A percentile compares a stretch with the other conserved stretches of the same genome.
These are phyloP conservation scores for Annulohypoxylon maeteangense DNA, from an alignment of 495 filamentous ascomycete species.

Conservation along the genomic window DNA sequence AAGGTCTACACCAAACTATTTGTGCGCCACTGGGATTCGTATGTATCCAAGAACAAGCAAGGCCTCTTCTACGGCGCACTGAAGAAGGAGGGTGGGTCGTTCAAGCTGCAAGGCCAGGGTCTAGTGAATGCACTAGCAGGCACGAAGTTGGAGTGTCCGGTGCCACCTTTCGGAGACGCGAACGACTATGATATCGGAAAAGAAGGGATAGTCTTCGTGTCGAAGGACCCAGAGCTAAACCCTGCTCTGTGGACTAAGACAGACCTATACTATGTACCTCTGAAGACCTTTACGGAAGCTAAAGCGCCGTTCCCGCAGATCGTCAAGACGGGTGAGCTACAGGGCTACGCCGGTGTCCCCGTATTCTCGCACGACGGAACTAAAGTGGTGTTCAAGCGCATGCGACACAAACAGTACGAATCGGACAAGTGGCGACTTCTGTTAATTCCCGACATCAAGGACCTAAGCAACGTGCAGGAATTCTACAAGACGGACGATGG, in stretches of 20 bases:
- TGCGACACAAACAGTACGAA: conserved; percentile 86
- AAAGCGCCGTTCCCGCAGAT: conserved; percentile 57
- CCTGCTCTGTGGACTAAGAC: conserved; percentile 85
- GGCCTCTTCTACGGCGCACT: conserved; percentile 79
- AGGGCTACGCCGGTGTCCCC: conserved; percentile 80
- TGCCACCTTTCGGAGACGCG: conserved; percentile 65
- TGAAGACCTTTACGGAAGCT: conserved; percentile 66
- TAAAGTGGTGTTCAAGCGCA: conserved; percentile 81
- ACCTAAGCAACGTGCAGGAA: conserved; percentile 70
- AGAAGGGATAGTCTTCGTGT: conserved; percentile 78
- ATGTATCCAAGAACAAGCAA: conserved; percentile 73
- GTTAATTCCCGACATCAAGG: conserved; percentile 66
- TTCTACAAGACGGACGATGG: conserved; percentile 71
- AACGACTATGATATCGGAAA: conserved; percentile 67
- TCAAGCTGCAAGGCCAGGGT: conserved; percentile 51
- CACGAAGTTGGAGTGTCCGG: conserved; percentile 68
- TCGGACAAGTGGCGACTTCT: conserved; percentile 86
- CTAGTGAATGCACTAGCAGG: conserved; percentile 69
- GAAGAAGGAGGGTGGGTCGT: conserved; percentile 56
- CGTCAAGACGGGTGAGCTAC: conserved; percentile 60
- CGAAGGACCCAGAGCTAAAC: conserved; percentile 82
- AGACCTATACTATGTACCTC: conserved; percentile 76
- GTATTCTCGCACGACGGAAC: conserved; percentile 79
- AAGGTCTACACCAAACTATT: conserved; percentile 77
- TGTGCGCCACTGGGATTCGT: conserved; percentile 81